phyloP scores from a whole-genome alignment of 106 monocot genomes.

The Dendrobium officinale region DNA sequence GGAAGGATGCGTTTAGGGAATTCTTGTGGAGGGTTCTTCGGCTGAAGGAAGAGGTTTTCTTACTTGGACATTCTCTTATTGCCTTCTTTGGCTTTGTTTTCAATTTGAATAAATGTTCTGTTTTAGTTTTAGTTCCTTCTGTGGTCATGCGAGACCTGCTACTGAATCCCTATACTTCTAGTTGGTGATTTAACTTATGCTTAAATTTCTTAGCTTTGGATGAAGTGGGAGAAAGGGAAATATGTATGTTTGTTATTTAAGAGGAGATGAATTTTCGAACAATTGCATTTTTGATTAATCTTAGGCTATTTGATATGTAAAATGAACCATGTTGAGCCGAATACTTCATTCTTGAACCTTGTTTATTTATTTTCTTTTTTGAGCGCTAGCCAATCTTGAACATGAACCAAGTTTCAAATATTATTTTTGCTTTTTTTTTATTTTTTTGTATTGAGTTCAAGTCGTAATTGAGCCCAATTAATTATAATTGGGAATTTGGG shows the following conservation, averaged over 20 bases:
- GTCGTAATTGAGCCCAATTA: too few species aligned
- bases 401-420: too few species aligned
- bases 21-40: slow-evolving; percentile 73
- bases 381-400: too few species aligned
- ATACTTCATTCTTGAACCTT: background rate
- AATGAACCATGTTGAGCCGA: background rate
- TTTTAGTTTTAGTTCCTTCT: background rate
- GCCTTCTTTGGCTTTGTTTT: background rate
- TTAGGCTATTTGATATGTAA: background rate
- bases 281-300: background rate
- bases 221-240: background rate
- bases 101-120: background rate
- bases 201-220: background rate
- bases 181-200: background rate
- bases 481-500: too few species aligned
- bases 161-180: background rate
- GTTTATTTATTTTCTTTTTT: too few species aligned
- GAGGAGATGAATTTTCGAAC: background rate
- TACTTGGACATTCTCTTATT: background rate
- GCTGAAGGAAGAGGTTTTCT: slow-evolving; percentile 71
- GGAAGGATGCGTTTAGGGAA: slow-evolving; percentile 66
- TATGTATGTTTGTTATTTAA: background rate
- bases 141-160: background rate
- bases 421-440: too few species aligned
- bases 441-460: too few species aligned